Evolutionary conservation across 495 filamentous ascomycete genomes (phyloP).

Genomic region (Parathielavia hyrcaniae): DNA sequence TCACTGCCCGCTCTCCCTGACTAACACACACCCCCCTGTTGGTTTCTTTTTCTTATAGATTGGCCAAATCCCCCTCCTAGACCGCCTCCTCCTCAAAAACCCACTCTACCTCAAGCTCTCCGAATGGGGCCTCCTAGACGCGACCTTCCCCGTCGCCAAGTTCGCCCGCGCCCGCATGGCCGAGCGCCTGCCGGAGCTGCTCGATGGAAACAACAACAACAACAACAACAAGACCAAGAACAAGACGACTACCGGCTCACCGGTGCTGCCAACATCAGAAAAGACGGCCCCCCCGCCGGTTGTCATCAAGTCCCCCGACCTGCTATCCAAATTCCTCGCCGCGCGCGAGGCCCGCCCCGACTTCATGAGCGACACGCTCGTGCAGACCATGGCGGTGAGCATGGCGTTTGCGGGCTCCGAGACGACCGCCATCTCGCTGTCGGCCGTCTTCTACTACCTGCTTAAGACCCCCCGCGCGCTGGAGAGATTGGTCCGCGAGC

Average conservation of each 20-base stretch:
- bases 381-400: conserved; percentile 58
- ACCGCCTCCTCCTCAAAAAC: conserved; percentile 55
- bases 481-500: conserved; percentile 42
- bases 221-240: no score
- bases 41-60: conserved; percentile 30
- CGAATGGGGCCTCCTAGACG: conserved; percentile 46
- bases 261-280: conserved; percentile 33
- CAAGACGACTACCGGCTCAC: no score
- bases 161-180: conserved; percentile 54
- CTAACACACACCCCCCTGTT: not conserved
- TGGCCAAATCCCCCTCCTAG: conserved; percentile 60
- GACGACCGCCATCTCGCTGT: conserved; percentile 58
- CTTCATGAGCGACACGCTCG: conserved; percentile 59
- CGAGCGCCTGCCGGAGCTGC: conserved; percentile 44
- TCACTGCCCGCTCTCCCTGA: conserved; percentile 27
- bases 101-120: conserved; percentile 49
- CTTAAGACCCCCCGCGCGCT: conserved; percentile 48
- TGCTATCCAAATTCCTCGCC: conserved; percentile 56
- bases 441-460: conserved; percentile 60
- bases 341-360: conserved; percentile 53
- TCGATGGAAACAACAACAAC: no score
- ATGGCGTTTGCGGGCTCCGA: conserved; percentile 62
- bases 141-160: conserved; percentile 54
- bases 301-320: conserved; percentile 52
- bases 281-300: no score